These are phyloP conservation scores for Tagetes patula DNA, from an alignment of 129 eudicot species.

Conservation along the genomic window DNA sequence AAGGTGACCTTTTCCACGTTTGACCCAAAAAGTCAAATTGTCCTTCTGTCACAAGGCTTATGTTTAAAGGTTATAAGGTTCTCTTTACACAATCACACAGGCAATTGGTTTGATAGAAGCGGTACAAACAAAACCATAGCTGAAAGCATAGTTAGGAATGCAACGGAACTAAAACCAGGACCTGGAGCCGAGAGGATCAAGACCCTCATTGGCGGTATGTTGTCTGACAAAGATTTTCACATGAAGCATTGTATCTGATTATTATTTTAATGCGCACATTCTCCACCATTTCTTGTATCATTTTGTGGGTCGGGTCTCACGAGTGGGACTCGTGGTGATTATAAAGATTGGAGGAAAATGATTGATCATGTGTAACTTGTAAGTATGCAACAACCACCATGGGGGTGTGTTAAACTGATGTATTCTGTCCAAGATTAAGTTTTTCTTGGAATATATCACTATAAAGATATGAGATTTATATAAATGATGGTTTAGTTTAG, in stretches of 20 bases:
- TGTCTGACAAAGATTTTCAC: conserved; percentile 61
- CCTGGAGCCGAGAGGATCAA: conserved; percentile 71
- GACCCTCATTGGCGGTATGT: conserved; percentile 52
- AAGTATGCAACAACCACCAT: conserved; percentile 26
- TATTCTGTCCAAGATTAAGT: conserved; percentile 29
- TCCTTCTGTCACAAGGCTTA: neutral
- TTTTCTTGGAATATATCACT: conserved; percentile 28
- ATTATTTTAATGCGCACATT: neutral
- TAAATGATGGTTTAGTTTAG: conserved; percentile 24
- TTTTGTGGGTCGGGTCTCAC: neutral
- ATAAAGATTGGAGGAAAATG: conserved; percentile 20
- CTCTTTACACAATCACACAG: conserved; percentile 26
- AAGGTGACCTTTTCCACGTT: neutral
- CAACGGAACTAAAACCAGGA: conserved; percentile 61
- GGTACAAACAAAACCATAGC: conserved; percentile 35
- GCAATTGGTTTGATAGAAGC: conserved; percentile 60
- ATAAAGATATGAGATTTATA: conserved; percentile 20
- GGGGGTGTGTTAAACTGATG: conserved; percentile 16
- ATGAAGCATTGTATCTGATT: conserved; percentile 57
- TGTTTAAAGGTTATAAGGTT: too few relatives aligned
- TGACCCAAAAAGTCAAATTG: conserved; percentile 7
- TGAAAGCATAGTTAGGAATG: conserved; percentile 34
- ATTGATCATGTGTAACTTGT: conserved; percentile 18
- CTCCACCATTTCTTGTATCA: conserved; percentile 14
- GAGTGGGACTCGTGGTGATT: neutral